Evolutionary conservation across 2,329 filamentous ascomycete genomes (phyloP).

Genomic region (Colletotrichum sidae): DNA sequence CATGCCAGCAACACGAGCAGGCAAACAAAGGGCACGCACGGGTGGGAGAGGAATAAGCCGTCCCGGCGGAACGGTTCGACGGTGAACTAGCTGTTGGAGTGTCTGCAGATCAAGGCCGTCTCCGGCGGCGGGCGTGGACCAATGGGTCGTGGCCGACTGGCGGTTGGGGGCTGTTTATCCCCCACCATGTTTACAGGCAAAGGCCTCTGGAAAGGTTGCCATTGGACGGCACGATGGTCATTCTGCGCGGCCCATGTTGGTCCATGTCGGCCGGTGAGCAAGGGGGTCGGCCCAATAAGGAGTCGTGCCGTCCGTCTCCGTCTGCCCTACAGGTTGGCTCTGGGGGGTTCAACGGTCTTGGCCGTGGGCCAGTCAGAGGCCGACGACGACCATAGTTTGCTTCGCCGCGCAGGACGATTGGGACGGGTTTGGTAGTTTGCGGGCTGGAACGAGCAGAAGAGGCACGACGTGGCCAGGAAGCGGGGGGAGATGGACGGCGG

Average conservation of each 20-base stretch:
- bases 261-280: slow-evolving; percentile 24
- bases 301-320: neutral
- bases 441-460: slow-evolving; percentile 16
- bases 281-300: slow-evolving; percentile 19
- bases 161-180: slow-evolving; percentile 26
- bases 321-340: slow-evolving; percentile 30
- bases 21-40: slow-evolving; percentile 23
- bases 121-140: slow-evolving; percentile 16
- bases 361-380: slow-evolving; percentile 18
- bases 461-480: slow-evolving; percentile 17
- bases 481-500: slow-evolving; percentile 16
- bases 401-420: slow-evolving; percentile 18
- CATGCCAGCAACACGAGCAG: neutral
- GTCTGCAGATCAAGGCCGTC: slow-evolving; percentile 36
- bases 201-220: slow-evolving; percentile 13
- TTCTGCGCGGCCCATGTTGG: slow-evolving; percentile 26
- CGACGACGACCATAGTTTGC: slow-evolving; percentile 17
- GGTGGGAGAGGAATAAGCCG: slow-evolving; percentile 23
- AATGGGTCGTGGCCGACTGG: slow-evolving; percentile 24
- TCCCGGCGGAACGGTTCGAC: slow-evolving; percentile 37
- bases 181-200: no score
- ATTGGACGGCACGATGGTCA: slow-evolving; percentile 17
- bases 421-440: neutral
- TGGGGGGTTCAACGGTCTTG: slow-evolving; percentile 3
- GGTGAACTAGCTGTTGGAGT: slow-evolving; percentile 30